phyloP scores from a whole-genome alignment of 495 filamentous ascomycete genomes.

The Aspergillus avenaceus region DNA sequence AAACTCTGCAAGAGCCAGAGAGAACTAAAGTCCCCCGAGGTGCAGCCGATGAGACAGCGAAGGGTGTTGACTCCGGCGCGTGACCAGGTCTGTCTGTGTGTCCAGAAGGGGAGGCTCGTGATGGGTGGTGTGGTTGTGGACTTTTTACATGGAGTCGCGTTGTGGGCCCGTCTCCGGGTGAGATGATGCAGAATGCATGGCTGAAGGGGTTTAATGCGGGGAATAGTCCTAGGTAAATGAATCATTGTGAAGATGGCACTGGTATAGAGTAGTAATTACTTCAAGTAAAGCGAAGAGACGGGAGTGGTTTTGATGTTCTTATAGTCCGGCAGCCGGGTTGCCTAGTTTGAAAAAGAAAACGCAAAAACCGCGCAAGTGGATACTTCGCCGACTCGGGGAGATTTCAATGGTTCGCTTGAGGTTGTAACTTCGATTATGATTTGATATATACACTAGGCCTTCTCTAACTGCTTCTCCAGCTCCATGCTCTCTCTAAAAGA shows the following conservation, averaged over 20 bases:
- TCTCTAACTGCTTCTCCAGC: constrained; percentile 56
- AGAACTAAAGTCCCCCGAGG: constrained; percentile 39
- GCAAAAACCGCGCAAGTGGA: constrained; percentile 2
- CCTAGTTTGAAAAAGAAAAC: neutral
- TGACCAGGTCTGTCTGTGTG: constrained; percentile 28
- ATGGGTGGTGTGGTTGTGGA: neutral
- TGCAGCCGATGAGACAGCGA: constrained; percentile 41
- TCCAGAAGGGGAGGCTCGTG: constrained; percentile 24
- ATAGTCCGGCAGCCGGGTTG: neutral
- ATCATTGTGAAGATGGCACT: too few species aligned
- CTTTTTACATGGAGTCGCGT: neutral
- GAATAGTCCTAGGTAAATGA: too few species aligned
- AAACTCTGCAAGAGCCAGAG: constrained; percentile 35
- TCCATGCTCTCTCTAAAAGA: constrained; percentile 72
- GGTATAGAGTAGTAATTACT: too few species aligned
- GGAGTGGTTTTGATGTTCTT: neutral
- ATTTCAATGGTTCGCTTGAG: neutral
- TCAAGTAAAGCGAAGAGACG: too few species aligned
- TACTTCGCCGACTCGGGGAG: too few species aligned
- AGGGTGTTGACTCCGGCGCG: constrained; percentile 42
- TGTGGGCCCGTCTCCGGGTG: neutral
- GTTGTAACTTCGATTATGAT: neutral
- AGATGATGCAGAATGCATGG: neutral
- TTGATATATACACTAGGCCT: constrained; percentile 2
- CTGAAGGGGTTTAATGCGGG: too few species aligned